Evolutionary conservation across 1,284 basidiomycete species (phyloP).

Genomic region (Irpex lacteus): DNA sequence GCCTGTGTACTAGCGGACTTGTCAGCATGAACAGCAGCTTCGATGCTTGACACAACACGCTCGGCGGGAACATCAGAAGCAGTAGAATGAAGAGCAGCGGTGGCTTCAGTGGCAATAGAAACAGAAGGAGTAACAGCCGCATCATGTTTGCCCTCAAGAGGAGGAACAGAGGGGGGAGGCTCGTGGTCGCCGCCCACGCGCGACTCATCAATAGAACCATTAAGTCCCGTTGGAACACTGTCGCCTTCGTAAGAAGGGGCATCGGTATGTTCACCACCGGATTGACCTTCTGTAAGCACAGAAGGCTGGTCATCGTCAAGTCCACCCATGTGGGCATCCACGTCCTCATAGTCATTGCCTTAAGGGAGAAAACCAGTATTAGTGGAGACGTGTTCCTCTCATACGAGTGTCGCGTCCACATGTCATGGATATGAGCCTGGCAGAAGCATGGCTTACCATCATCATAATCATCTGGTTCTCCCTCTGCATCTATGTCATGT

Average conservation of each 20-base stretch:
- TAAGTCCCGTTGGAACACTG: constrained; percentile 19
- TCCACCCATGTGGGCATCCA: constrained; percentile 31
- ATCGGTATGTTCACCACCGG: constrained; percentile 26
- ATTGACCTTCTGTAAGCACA: constrained; percentile 27
- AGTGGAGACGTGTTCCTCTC: constrained; percentile 41
- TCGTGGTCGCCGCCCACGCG: constrained; percentile 13
- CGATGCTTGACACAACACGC: constrained; percentile 38
- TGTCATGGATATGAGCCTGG: constrained; percentile 24
- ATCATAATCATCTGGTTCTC: constrained; percentile 35
- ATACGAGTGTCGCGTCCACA: constrained; percentile 30
- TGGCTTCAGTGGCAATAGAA: constrained; percentile 22
- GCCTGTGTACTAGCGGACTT: constrained; percentile 22
- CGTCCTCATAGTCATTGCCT: constrained; percentile 51
- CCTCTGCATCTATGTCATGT: constrained; percentile 22
- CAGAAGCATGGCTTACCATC: constrained; percentile 37
- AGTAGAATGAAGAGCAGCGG: constrained; percentile 32
- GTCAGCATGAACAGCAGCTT: constrained; percentile 24
- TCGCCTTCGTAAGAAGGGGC: constrained; percentile 22
- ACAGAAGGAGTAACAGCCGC: constrained; percentile 23
- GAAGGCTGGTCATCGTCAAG: constrained; percentile 27
- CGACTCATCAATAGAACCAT: constrained; percentile 18
- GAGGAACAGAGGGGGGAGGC: constrained; percentile 16
- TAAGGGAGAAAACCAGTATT: constrained; percentile 45
- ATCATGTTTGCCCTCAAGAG: constrained; percentile 12
- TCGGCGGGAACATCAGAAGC: constrained; percentile 44